Evolutionary conservation across 805 yeast species (phyloP).

Genomic region (baker's yeast (Saccharomyces cerevisiae)): DNA sequence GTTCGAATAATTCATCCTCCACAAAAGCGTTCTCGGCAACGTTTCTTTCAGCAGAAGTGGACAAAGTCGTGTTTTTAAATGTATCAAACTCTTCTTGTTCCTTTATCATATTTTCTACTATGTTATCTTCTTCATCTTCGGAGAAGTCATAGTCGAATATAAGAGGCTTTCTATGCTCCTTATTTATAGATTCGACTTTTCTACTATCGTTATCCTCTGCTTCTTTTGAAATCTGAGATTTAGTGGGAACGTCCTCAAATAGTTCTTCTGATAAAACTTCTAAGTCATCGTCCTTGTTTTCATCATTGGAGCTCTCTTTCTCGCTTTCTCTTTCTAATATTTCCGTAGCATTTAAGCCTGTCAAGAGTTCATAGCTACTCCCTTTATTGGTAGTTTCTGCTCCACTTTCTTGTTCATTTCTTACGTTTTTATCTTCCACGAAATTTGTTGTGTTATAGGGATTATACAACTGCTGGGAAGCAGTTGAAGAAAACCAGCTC

Average conservation of each 20-base stretch:
- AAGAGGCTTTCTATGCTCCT: constrained; percentile 6
- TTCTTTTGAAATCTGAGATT: neutral
- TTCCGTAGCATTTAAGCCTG: constrained; percentile 16
- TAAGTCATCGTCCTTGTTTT: neutral
- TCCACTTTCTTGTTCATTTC: constrained; percentile 4
- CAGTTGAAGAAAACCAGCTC: constrained; percentile 23
- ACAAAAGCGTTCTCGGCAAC: constrained; percentile 18
- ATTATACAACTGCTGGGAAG: constrained; percentile 6
- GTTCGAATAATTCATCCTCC: constrained; percentile 47
- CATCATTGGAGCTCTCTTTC: neutral
- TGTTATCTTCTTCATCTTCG: constrained; percentile 68
- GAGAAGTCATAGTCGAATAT: constrained; percentile 56
- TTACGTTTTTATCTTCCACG: constrained; percentile 11
- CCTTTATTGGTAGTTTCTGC: constrained; percentile 20
- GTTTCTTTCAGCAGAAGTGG: constrained; percentile 25
- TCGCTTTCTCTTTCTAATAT: constrained; percentile 2
- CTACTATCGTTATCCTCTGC: neutral
- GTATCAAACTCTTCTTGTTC: constrained; percentile 69
- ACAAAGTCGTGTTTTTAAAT: constrained; percentile 38
- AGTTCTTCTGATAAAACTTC: neutral
- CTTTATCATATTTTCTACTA: constrained; percentile 50
- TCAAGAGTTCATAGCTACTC: constrained; percentile 11
- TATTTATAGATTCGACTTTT: neutral
- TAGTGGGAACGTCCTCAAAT: neutral
- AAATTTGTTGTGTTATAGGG: constrained; percentile 16